Evolutionary conservation across 2,329 filamentous ascomycete genomes (phyloP), one percentile per base, ranked within the genome.

Genomic region (Leptographium wingfieldii): DNA sequence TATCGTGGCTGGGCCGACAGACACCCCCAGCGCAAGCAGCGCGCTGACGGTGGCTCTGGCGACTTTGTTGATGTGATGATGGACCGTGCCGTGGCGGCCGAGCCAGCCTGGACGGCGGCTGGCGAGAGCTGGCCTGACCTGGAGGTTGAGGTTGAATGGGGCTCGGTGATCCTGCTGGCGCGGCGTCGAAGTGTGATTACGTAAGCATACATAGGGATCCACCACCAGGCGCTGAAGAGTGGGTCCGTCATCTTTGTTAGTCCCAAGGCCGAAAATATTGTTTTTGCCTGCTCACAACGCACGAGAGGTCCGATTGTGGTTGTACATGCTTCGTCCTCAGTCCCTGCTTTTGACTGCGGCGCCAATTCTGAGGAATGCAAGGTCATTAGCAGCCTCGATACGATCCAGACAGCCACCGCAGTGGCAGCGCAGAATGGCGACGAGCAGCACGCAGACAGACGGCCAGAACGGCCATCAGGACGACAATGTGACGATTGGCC

Each of bases 401-500:
- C 16, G 22, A 7, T n/a, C 19, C 22, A 22, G 9, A 29, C 38
- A 14, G n/a, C 35, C 14, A 56, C 31, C 9, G 14, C 22, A 51
- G 43, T 5, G 25, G 43, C 29, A 46, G 31, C 12, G 56, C 27
- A 46, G 11, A 31, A 59, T 48, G 51, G 51, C 58, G 29, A 43
- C 57, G 5, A 40, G 38, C 35, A 40, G 38, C 35, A 25, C 5
- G 25, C 22, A 43, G 22, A 49, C n/a, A 14, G 48, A 56, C 35
- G 35, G 27, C 19, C 16, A 19, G 16, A 29, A 29, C 51, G 22
- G 38, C 11, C 38, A 16, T 6, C 25, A 31, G 5, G n/a, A 55
- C 33, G 38, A 29, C 11, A 57, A 58, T 10, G 46, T 52, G 14
- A 40, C 61, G 2, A 60, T 63, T 2, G 61, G 55, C 3, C 56